A percentile compares a stretch with the other conserved stretches of the same genome.
phyloP scores from a whole-genome alignment of 208 protist genomes.

The Crithidia bombi region DNA sequence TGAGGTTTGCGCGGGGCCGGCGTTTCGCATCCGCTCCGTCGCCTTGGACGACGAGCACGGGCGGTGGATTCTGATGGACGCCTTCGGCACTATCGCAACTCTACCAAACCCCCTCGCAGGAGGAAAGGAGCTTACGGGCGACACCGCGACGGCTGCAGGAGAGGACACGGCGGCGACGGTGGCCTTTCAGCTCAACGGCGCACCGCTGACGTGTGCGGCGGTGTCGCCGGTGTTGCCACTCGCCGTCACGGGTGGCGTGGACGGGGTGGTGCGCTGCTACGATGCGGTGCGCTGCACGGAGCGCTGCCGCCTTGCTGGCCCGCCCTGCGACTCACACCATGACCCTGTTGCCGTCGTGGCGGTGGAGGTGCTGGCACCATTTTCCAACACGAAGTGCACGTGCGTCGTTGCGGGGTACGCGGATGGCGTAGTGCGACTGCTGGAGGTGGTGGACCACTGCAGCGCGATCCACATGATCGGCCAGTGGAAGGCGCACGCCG shows the following conservation, averaged over 20 bases:
- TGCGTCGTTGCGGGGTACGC: constrained; percentile 80
- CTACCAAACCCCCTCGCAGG: constrained; percentile 30
- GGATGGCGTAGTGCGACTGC: constrained; percentile 87
- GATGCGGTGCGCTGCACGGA: constrained; percentile 85
- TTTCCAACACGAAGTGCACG: constrained; percentile 17
- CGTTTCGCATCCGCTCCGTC: constrained; percentile 71
- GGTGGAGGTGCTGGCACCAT: constrained; percentile 21
- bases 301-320: constrained; percentile 39
- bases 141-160: neutral
- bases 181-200: constrained; percentile 88
- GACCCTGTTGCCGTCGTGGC: constrained; percentile 21
- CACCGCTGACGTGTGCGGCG: constrained; percentile 78
- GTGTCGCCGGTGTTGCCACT: constrained; percentile 82
- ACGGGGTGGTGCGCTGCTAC: constrained; percentile 92
- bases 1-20: constrained; percentile 59
- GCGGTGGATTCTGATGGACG: constrained; percentile 90
- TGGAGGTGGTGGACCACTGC: constrained; percentile 37
- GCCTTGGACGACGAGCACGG: constrained; percentile 41
- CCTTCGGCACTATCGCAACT: constrained; percentile 52
- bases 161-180: constrained; percentile 1
- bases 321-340: constrained; percentile 4
- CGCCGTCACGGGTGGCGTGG: constrained; percentile 88
- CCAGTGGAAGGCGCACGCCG: constrained; percentile 76
- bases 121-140: neutral
- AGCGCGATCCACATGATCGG: constrained; percentile 28